Base-by-base conservation (phyloP, 352 stramenopile species). In the Pythium sukuiense region DNA sequence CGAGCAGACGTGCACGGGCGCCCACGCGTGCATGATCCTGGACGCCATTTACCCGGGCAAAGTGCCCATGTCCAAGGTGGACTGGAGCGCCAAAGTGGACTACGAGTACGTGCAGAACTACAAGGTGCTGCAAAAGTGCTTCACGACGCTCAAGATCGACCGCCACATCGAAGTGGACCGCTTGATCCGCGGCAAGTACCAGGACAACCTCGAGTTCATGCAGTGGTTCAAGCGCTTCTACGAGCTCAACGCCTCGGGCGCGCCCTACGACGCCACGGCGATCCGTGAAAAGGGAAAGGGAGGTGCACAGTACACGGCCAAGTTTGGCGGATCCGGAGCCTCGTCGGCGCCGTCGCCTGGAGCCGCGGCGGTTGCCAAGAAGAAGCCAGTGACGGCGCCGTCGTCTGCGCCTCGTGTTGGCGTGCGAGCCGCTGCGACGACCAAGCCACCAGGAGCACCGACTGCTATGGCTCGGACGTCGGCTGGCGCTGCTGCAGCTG, bases 131-230 rank as follows among this genome's bases (percentile, higher is more conserved):
- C 98, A 99, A 77, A 95, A 92, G 54, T 96, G 92, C 58, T 99
- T 99, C 71, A 92, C 90, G 63, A 97, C 94, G 46, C 78, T 99
- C 48, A 93, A 97, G 61, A 97, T 99, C 64, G 92, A 99, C 68
- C 83, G 91, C 60, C 83, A 98, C 78, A 95, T 99, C 29, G 97
- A 99, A 73, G 97, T 99, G 27, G 93, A 99, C 61, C 96, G 97
- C 39, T 85, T 99, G 32, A 98, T 99, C 69, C 87, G 97, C 24
- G 98, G 93, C 50, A 99, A 99, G 76, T 99, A 99, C 85, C 97
- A 99, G 76, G 98, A 99, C 76, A 99, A 99, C 79, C 87, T 99
- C 62, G 98, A 99, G 78, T 99, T 99, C 74, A 99, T 99, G 91
- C 98, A 99, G 81, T 99, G 97, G 92, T 95, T 97, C 66, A 98